These are phyloP conservation scores for Candida ficus DNA, from an alignment of 805 yeast species.

Conservation along the genomic window DNA sequence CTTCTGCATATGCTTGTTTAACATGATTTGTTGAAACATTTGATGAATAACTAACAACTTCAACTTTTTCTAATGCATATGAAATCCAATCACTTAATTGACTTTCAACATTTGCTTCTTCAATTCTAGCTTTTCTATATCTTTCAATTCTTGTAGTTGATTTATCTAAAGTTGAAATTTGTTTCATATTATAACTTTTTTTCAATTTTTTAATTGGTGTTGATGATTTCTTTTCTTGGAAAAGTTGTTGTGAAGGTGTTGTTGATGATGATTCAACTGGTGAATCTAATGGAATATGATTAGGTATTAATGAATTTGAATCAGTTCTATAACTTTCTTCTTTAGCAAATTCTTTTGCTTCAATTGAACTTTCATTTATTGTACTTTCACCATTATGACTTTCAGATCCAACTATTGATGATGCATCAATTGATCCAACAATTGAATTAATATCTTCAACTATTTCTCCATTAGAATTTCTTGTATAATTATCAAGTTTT, in stretches of 20 bases:
- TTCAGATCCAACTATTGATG: not conserved
- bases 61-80: conserved; percentile 29
- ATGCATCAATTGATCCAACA: not conserved
- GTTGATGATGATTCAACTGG: conserved; percentile 9
- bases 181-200: conserved; percentile 32
- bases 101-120: conserved; percentile 42
- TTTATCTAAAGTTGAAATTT: conserved; percentile 34
- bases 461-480: conserved; percentile 25
- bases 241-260: not conserved
- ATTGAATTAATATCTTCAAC: conserved; percentile 20
- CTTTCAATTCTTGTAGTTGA: conserved; percentile 37
- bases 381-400: not conserved
- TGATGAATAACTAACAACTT: conserved; percentile 23
- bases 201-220: not conserved
- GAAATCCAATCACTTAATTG: conserved; percentile 56
- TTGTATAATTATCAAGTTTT: conserved; percentile 26
- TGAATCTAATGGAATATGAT: conserved; percentile 22
- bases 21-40: conserved; percentile 36
- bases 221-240: conserved; percentile 16
- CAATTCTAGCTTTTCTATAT: conserved; percentile 37
- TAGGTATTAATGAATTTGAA: conserved; percentile 19
- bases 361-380: conserved; percentile 9
- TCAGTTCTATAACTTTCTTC: conserved; percentile 20
- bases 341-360: not conserved
- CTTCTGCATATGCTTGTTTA: conserved; percentile 60